Conservation (phyloP, 1,284 basidiomycete genomes). For the Irpex sp. region DNA sequence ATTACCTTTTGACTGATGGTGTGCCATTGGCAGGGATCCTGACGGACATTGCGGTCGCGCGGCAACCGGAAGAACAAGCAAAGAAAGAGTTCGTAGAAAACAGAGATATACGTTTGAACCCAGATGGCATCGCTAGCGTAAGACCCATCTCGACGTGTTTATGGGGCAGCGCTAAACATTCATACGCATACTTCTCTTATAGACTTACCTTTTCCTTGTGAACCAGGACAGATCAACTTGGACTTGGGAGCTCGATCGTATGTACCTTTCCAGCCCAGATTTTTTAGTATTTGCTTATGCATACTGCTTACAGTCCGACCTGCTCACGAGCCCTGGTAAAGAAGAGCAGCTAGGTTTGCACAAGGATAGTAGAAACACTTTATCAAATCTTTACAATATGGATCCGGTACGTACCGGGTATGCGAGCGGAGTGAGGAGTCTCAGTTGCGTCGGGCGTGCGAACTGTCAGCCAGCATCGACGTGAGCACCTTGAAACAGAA, state of each 20-base stretch:
- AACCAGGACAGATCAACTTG: slow-evolving; percentile 44
- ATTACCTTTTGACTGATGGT: background rate
- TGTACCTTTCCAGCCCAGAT: no score
- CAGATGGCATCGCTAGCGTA: slow-evolving; percentile 66
- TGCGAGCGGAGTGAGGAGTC: no score
- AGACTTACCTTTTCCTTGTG: slow-evolving; percentile 40
- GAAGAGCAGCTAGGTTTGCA: no score
- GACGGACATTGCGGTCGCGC: slow-evolving; percentile 31
- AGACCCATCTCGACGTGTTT: slow-evolving; percentile 7
- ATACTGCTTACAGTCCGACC: no score
- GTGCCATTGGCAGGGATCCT: slow-evolving; percentile 38
- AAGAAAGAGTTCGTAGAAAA: slow-evolving; percentile 43
- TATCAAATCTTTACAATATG: no score
- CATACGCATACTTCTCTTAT: background rate
- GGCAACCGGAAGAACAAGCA: slow-evolving; percentile 34
- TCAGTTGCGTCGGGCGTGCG: no score
- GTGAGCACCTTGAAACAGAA: no score
- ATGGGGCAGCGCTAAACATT: background rate
- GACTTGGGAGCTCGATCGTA: slow-evolving; percentile 49
- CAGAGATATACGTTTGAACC: slow-evolving; percentile 37
- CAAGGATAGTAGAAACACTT: no score
- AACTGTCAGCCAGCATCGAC: no score
- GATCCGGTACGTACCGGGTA: no score
- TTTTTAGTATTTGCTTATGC: no score
- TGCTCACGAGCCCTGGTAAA: no score